Evolutionary conservation across 2,329 filamentous ascomycete species (phyloP).

Genomic region (Thielaviopsis ethacetica): DNA sequence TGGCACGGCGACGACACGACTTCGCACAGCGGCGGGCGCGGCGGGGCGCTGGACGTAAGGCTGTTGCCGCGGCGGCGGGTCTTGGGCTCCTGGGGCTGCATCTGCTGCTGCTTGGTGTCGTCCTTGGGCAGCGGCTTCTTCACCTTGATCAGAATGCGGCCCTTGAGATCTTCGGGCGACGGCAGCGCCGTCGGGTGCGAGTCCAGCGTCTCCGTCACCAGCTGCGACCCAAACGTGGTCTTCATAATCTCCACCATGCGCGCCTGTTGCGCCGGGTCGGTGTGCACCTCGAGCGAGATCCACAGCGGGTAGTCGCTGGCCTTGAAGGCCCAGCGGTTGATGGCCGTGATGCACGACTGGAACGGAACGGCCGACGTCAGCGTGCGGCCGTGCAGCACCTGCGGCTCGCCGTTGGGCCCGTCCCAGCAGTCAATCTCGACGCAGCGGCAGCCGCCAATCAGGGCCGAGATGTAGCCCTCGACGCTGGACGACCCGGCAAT

Average conservation of each 20-base stretch:
- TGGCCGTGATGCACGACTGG: conserved; percentile 77
- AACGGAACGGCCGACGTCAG: conserved; percentile 82
- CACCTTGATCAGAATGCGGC: conserved; percentile 82
- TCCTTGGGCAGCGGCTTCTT: conserved; percentile 51
- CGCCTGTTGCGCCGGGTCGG: conserved; percentile 64
- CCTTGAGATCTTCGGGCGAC: conserved; percentile 69
- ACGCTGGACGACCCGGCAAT: conserved; percentile 81
- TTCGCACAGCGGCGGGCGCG: conserved; percentile 38
- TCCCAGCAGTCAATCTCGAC: conserved; percentile 99
- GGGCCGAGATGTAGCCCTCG: conserved; percentile 81
- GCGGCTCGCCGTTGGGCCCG: conserved; percentile 68
- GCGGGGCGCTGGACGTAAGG: conserved; percentile 54
- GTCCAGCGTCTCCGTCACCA: conserved; percentile 62
- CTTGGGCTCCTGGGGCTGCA: conserved; percentile 24
- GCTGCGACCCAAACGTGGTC: conserved; percentile 61
- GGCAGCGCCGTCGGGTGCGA: conserved; percentile 54
- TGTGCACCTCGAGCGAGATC: conserved; percentile 92
- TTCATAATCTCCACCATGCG: conserved; percentile 84
- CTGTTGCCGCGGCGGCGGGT: conserved; percentile 48
- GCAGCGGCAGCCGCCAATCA: conserved; percentile 81
- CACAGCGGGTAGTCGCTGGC: conserved; percentile 80
- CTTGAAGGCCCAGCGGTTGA: conserved; percentile 86
- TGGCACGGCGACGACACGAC: conserved; percentile 31
- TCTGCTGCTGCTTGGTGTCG: conserved; percentile 12
- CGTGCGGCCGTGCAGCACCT: conserved; percentile 81